These are phyloP conservation scores for Coniferiporia sulphurascens DNA, from an alignment of 1,284 basidiomycete species.

Conservation along the genomic window DNA sequence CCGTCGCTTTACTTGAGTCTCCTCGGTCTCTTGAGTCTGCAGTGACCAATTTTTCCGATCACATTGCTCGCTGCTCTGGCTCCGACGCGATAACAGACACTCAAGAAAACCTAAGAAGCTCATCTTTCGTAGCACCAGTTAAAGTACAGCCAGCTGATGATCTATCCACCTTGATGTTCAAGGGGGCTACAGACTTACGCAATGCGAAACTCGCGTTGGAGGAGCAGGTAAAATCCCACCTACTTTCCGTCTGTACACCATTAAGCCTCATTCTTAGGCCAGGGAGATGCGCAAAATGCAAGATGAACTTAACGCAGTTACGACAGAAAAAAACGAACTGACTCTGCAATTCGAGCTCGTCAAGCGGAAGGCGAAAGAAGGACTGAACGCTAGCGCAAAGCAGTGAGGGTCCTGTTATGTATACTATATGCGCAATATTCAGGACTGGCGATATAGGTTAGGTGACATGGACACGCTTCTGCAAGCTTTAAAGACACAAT, in stretches of 20 bases:
- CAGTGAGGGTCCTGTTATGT: conserved; percentile 3
- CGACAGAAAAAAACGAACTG: conserved; percentile 8
- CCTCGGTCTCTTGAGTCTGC: neutral
- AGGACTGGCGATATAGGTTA: neutral
- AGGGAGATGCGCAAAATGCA: conserved; percentile 3
- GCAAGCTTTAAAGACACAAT: conserved; percentile 4
- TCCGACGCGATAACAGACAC: neutral
- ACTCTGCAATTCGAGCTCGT: neutral
- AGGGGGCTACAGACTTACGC: conserved; percentile 18
- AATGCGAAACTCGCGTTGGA: conserved; percentile 10
- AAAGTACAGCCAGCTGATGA: conserved; percentile 5
- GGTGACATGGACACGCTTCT: conserved; percentile 1
- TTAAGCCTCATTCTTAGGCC: conserved; percentile 1
- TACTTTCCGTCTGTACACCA: neutral
- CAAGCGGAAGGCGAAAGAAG: conserved; percentile 12
- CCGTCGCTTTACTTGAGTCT: neutral
- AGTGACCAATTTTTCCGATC: neutral
- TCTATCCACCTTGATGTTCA: conserved; percentile 12
- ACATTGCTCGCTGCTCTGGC: neutral
- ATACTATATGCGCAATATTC: neutral
- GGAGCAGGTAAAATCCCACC: conserved; percentile 7
- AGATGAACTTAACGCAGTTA: conserved; percentile 6
- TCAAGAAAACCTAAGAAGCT: neutral
- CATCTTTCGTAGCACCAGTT: neutral
- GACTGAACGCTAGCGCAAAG: conserved; percentile 5